phyloP scores from a whole-genome alignment of 139 green algal species.

The Parachlorella kessleri region DNA sequence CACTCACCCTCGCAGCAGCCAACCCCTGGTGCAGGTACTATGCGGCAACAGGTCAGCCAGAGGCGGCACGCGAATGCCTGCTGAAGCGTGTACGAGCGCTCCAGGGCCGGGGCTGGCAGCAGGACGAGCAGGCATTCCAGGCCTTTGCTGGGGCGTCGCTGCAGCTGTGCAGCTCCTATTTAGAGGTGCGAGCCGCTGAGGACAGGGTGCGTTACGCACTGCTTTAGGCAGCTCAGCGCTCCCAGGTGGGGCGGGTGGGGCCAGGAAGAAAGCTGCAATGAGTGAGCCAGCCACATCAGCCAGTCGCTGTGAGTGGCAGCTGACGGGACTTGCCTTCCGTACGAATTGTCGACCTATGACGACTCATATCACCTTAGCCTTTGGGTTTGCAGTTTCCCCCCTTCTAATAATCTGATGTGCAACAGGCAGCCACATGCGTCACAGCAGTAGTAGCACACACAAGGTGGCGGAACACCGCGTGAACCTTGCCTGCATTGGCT shows the following conservation, averaged over 20 bases:
- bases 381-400: too few relatives aligned
- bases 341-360: too few relatives aligned
- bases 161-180: conserved; percentile 44
- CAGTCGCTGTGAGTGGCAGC: too few relatives aligned
- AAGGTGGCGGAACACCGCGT: too few relatives aligned
- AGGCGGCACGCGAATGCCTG: conserved; percentile 61
- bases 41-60: conserved; percentile 35
- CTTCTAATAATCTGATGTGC: too few relatives aligned
- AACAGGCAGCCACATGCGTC: too few relatives aligned
- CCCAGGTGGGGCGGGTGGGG: too few relatives aligned
- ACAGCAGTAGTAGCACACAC: too few relatives aligned
- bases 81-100: conserved; percentile 70
- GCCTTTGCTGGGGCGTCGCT: conserved; percentile 58
- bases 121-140: conserved; percentile 44
- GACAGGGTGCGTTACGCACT: neutral
- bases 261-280: neutral
- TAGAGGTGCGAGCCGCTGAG: conserved; percentile 15
- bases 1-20: too few relatives aligned
- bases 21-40: conserved; percentile 58
- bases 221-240: neutral
- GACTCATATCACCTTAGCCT: too few relatives aligned
- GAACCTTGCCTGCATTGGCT: too few relatives aligned
- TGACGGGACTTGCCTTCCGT: neutral
- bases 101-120: conserved; percentile 52
- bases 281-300: too few relatives aligned